Conservation (phyloP, 257 asterid species). For the Nicotiana attenuata region DNA sequence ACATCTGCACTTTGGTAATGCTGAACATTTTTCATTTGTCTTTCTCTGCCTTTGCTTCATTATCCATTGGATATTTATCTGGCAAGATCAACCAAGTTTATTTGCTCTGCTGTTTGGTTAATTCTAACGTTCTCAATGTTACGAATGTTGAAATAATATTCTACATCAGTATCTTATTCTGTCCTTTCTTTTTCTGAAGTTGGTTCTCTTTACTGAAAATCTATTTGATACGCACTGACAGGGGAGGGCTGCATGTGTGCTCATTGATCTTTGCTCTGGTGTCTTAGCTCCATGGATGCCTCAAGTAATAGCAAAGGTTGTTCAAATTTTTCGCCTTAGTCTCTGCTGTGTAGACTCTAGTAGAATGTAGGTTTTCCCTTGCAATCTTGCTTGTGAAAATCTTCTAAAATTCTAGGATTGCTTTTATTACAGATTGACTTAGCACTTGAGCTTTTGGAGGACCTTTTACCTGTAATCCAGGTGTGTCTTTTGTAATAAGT, state of each 20-base stretch:
- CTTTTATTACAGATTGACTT: constrained; percentile 66
- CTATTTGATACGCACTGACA: constrained; percentile 33
- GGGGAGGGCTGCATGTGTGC: constrained; percentile 93
- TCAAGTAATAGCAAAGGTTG: constrained; percentile 91
- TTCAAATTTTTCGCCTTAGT: constrained; percentile 6
- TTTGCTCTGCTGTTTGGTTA: not conserved
- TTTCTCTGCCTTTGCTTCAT: not conserved
- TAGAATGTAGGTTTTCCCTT: not conserved
- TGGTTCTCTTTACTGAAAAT: constrained; percentile 14
- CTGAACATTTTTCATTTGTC: not conserved
- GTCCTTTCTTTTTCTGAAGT: constrained; percentile 13
- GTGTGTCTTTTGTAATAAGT: constrained; percentile 25
- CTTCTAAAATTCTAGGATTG: not conserved
- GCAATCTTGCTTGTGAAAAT: constrained; percentile 4
- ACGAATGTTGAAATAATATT: not conserved
- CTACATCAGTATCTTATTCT: constrained; percentile 12
- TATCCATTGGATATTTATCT: not conserved
- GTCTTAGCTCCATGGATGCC: constrained; percentile 92
- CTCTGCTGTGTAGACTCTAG: not conserved
- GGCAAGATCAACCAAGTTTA: not conserved
- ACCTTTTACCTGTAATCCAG: constrained; percentile 87
- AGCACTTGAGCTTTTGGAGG: constrained; percentile 89
- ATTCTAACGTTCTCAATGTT: not conserved
- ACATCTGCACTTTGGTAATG: constrained; percentile 1
- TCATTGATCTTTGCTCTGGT: constrained; percentile 88